phyloP scores from a whole-genome alignment of 148 eudicot genomes.

The Nepenthes gracilis region DNA sequence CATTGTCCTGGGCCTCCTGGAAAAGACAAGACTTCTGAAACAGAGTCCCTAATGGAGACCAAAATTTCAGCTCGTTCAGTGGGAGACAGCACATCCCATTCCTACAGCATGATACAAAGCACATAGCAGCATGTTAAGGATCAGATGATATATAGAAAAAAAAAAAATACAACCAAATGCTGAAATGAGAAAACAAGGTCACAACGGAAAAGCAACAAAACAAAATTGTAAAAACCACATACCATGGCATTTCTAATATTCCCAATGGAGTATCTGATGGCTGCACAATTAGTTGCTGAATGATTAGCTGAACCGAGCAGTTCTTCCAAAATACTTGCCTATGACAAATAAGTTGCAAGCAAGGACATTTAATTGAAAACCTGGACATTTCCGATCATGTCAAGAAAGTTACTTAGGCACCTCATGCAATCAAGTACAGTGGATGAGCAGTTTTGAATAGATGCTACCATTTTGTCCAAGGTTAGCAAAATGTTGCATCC shows the following conservation, averaged over 20 bases:
- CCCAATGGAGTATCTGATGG: conserved; percentile 36
- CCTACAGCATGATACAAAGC: conserved; percentile 26
- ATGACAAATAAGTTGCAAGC: conserved; percentile 5
- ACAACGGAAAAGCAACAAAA: not conserved
- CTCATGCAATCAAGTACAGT: not conserved
- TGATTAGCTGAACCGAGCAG: conserved; percentile 28
- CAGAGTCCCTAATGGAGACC: conserved; percentile 37
- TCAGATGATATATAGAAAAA: not conserved
- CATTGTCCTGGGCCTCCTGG: conserved; percentile 22
- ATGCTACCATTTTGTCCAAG: not conserved
- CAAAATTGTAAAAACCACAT: conserved; percentile 9
- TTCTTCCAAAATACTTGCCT: conserved; percentile 81
- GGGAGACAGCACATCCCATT: conserved; percentile 58
- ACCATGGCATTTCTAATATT: conserved; percentile 64
- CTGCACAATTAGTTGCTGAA: conserved; percentile 26
- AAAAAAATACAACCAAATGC: not conserved
- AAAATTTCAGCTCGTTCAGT: conserved; percentile 56
- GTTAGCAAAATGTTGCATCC: too few species aligned
- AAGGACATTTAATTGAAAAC: not conserved
- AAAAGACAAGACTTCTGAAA: conserved; percentile 26
- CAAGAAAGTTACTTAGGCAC: not conserved
- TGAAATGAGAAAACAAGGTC: not conserved
- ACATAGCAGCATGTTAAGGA: not conserved
- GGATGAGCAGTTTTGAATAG: not conserved
- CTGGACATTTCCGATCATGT: not conserved